Conservation (phyloP, 805 yeast species). For the Ogataea paradorogensis region DNA sequence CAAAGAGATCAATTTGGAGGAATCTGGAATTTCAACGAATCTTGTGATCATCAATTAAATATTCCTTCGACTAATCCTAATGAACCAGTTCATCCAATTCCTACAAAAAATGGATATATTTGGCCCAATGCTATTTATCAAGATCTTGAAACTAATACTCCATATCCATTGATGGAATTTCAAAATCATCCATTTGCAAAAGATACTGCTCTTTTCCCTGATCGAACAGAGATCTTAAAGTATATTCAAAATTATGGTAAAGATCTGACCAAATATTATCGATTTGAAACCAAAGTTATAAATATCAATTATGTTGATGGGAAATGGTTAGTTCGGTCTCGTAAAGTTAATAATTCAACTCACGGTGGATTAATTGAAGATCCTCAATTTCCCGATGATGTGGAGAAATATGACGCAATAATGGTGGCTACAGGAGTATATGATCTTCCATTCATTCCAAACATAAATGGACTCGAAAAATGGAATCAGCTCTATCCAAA, state of each 20-base stretch:
- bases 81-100: slow-evolving; percentile 11
- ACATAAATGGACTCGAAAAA: slow-evolving; percentile 48
- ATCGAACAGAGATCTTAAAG: slow-evolving; percentile 51
- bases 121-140: slow-evolving; percentile 62
- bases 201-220: slow-evolving; percentile 50
- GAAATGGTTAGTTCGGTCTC: slow-evolving; percentile 45
- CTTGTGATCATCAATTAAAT: slow-evolving; percentile 11
- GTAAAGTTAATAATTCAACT: slow-evolving; percentile 32
- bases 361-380: slow-evolving; percentile 28
- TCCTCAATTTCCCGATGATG: slow-evolving; percentile 21
- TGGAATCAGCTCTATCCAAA: slow-evolving; percentile 45
- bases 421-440: slow-evolving; percentile 62
- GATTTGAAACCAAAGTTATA: slow-evolving; percentile 46
- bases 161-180: slow-evolving; percentile 64
- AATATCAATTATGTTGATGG: slow-evolving; percentile 33
- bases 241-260: slow-evolving; percentile 55
- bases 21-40: slow-evolving; percentile 63
- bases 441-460: slow-evolving; percentile 59
- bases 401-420: slow-evolving; percentile 57
- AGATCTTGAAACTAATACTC: slow-evolving; percentile 66
- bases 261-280: slow-evolving; percentile 38
- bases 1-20: slow-evolving; percentile 66
- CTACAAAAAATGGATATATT: slow-evolving; percentile 24
- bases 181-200: slow-evolving; percentile 48
- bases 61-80: slow-evolving; percentile 33